Evolutionary conservation across 345 rosid species (phyloP), one percentile per base, ranked within the genome.

Genomic region (Passiflora organensis): DNA sequence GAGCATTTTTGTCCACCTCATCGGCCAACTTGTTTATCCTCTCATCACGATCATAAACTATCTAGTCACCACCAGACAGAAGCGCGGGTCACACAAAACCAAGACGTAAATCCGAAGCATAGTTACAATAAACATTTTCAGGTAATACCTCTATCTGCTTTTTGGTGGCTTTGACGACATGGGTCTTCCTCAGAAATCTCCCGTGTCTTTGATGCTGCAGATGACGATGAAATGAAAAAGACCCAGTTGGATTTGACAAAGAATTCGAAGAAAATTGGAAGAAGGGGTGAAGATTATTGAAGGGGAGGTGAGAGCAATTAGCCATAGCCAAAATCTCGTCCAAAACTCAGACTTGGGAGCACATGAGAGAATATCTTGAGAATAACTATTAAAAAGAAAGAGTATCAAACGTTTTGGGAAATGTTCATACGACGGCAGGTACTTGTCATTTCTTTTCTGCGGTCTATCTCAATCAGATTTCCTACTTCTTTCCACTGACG

Each of bases 21-120:
- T 89, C 87, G 0, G 89, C 91, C 12, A 86, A 71, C 68, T 78
- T 82, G 77, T 84, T 84, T 13, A 80, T 36, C 73, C 79, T 86
- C 77, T 77, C 95, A 51, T 89, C 94, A 62, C 85, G 89, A 69
- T 93, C 85, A 71, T 81, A 93, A 47, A 80, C 87, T 54, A 93
- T 49, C 99, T 93, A n/a, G n/a, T 8, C 38, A 17, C 58, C 41
- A 56, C 12, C 51, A 69, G 21, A 24, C 53, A 62, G 53, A 20
- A 32, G 6, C n/a, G n/a, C n/a, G n/a, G n/a, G n/a, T n/a, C n/a
- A n/a, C 6, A 56, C 41, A n/a, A 20, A 16, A 50, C 6, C 54
- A n/a, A n/a, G n/a, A n/a, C n/a, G n/a, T n/a, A n/a, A n/a, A n/a
- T n/a, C n/a, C n/a, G n/a, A n/a, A n/a, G n/a, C n/a, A n/a, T n/a